phyloP scores from a whole-genome alignment of 306 rosid species.

The Prunus dulcis region DNA sequence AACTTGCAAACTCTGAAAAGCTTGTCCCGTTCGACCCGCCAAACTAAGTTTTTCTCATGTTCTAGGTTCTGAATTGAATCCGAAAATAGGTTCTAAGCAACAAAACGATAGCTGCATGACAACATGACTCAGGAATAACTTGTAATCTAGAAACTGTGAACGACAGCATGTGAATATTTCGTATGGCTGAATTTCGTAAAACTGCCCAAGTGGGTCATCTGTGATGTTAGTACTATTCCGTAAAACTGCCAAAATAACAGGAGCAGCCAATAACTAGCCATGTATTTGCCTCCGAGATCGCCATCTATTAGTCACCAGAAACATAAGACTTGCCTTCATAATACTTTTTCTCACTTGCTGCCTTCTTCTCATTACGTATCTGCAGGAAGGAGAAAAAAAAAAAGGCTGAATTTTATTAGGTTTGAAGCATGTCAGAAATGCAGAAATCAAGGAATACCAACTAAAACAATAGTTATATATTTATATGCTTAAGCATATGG shows the following conservation, averaged over 20 bases:
- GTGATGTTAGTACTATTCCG: constrained; percentile 14
- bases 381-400: constrained; percentile 28
- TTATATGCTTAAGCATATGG: neutral
- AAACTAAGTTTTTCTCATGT: constrained; percentile 11
- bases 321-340: constrained; percentile 63
- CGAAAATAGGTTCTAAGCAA: constrained; percentile 3
- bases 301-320: constrained; percentile 58
- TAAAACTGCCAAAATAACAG: constrained; percentile 13
- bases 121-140: constrained; percentile 9
- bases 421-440: neutral
- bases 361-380: constrained; percentile 89
- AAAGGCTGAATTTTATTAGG: neutral
- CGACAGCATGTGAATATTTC: neutral
- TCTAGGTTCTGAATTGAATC: constrained; percentile 9
- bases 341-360: constrained; percentile 79
- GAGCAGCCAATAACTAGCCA: neutral
- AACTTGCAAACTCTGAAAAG: constrained; percentile 17
- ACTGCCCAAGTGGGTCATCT: neutral
- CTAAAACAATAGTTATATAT: neutral
- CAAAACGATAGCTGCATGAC: neutral
- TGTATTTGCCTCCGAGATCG: neutral
- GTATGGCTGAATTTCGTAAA: too few relatives aligned
- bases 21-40: neutral
- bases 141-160: constrained; percentile 2
- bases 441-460: neutral